These are phyloP conservation scores for Paecilomyces formosus DNA, from an alignment of 2,329 filamentous ascomycete genomes.

Conservation along the genomic window DNA sequence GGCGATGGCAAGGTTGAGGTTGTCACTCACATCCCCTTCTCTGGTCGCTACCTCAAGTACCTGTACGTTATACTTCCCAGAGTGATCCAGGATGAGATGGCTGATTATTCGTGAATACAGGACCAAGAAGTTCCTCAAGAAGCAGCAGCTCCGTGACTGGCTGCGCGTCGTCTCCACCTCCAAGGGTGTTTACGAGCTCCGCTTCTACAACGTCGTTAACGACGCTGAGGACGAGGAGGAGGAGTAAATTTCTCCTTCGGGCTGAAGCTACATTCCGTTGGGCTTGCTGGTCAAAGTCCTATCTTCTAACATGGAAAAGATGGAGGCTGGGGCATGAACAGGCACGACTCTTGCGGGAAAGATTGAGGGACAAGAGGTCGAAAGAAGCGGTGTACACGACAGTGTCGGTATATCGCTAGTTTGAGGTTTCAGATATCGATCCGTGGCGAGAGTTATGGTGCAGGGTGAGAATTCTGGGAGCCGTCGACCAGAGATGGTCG, in stretches of 20 bases:
- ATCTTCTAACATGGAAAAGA: not conserved
- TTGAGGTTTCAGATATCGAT: not conserved
- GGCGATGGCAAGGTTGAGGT: constrained; percentile 98
- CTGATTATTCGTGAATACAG: constrained; percentile 37
- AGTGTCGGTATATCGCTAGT: not conserved
- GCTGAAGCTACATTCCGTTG: constrained; percentile 1
- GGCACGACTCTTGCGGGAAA: not conserved
- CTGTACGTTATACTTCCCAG: constrained; percentile 55
- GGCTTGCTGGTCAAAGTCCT: not conserved
- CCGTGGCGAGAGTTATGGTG: not conserved
- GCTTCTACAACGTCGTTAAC: constrained; percentile 99
- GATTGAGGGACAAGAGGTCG: not conserved
- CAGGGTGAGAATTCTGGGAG: not conserved
- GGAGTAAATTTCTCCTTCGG: constrained; percentile 60
- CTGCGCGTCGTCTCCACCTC: constrained; percentile 96
- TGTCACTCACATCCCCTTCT: constrained; percentile 95
- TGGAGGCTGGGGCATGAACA: not conserved
- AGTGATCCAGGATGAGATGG: constrained; percentile 1
- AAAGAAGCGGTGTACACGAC: not conserved
- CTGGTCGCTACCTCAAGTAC: constrained; percentile 99
- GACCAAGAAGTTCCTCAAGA: constrained; percentile 99
- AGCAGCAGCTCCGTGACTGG: constrained; percentile 99
- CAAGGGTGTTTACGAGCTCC: constrained; percentile 98
- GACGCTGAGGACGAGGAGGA: constrained; percentile 97
- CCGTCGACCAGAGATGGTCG: not conserved